phyloP scores from a whole-genome alignment of 257 asterid genomes.

The Solanum stenotomum region DNA sequence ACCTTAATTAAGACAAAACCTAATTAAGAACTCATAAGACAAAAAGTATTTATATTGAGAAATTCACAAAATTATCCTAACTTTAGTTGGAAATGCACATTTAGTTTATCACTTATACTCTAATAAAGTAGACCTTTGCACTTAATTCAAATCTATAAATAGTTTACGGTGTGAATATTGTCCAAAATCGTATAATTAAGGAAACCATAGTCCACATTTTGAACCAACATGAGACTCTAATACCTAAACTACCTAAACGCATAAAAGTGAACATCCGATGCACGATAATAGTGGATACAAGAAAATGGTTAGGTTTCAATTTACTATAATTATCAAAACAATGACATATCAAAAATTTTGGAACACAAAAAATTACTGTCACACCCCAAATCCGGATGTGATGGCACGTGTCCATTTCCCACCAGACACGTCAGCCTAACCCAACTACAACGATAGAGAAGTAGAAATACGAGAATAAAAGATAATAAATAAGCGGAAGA shows the following conservation, averaged over 20 bases:
- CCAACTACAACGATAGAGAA: too few species aligned
- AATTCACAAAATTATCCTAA: too few species aligned
- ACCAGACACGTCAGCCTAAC: too few species aligned
- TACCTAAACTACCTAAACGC: not conserved
- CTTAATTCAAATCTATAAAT: not conserved
- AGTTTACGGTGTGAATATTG: not conserved
- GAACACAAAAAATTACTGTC: not conserved
- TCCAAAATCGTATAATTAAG: not conserved
- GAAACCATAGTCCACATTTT: not conserved
- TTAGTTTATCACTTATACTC: too few species aligned
- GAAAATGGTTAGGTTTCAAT: not conserved
- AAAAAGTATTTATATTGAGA: too few species aligned
- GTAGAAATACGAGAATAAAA: too few species aligned
- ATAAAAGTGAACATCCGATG: not conserved
- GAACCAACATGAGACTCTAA: not conserved
- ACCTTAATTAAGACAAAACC: too few species aligned
- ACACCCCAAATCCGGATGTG: too few species aligned
- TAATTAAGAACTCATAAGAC: too few species aligned
- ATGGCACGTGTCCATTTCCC: too few species aligned
- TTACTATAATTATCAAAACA: not conserved
- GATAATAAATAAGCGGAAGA: too few species aligned
- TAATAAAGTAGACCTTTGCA: not conserved
- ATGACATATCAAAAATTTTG: not conserved
- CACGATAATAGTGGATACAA: not conserved
- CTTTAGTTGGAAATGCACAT: too few species aligned